A percentile compares a stretch with the other conserved stretches of the same genome.
phyloP scores from a whole-genome alignment of 1,139 yeast species.

The Lodderomyces margitis region DNA sequence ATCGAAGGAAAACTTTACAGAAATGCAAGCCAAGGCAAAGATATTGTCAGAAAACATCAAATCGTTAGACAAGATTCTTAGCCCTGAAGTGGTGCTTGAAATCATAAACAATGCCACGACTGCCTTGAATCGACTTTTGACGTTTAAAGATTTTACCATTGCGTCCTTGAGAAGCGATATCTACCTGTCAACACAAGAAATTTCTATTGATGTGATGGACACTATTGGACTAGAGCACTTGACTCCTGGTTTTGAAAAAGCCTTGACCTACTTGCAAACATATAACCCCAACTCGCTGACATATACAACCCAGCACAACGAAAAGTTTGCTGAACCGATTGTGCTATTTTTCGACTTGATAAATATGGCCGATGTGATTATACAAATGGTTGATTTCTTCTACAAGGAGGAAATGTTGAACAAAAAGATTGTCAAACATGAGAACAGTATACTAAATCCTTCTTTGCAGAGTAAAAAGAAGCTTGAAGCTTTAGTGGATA shows the following conservation, averaged over 20 bases:
- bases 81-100: conserved; percentile 40
- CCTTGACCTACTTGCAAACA: conserved; percentile 63
- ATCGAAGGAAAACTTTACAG: conserved; percentile 20
- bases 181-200: conserved; percentile 43
- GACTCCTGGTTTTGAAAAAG: conserved; percentile 78
- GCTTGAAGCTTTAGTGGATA: conserved; percentile 80
- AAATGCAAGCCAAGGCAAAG: conserved; percentile 44
- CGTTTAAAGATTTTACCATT: conserved; percentile 35
- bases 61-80: conserved; percentile 38
- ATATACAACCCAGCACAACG: conserved; percentile 13
- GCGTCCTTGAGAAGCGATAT: conserved; percentile 32
- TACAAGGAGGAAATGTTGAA: conserved; percentile 80
- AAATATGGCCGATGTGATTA: conserved; percentile 87
- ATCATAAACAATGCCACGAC: conserved; percentile 39
- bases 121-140: conserved; percentile 32
- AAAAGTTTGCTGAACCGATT: conserved; percentile 67
- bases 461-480: conserved; percentile 77
- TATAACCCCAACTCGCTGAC: conserved; percentile 56
- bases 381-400: conserved; percentile 90
- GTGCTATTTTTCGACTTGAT: conserved; percentile 86
- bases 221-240: conserved; percentile 72
- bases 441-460: conserved; percentile 74
- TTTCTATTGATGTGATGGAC: conserved; percentile 66
- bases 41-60: conserved; percentile 45
- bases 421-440: conserved; percentile 60